These are phyloP conservation scores for Heliophila coronopifolia DNA, from an alignment of 441 rosid genomes.

Conservation along the genomic window DNA sequence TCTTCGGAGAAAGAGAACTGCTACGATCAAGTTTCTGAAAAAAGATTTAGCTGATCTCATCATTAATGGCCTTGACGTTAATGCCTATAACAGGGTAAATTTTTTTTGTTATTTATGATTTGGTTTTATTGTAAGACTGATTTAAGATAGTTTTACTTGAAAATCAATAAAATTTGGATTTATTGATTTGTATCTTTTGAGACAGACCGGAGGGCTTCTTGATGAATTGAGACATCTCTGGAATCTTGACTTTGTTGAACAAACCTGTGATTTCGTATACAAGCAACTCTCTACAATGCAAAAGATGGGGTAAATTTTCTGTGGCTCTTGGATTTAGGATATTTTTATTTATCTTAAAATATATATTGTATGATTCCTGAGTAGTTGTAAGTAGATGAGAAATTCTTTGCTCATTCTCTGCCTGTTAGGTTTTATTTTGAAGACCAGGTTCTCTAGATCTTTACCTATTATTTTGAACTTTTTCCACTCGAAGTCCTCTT, in stretches of 20 bases:
- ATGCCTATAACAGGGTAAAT: conserved; percentile 69
- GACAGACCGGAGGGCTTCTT: conserved; percentile 79
- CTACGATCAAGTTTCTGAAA: conserved; percentile 76
- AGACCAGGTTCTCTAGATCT: neutral
- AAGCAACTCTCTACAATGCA: conserved; percentile 69
- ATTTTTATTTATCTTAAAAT: neutral
- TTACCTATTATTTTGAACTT: conserved; percentile 16
- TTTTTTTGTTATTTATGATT: no score
- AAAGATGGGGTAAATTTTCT: conserved; percentile 42
- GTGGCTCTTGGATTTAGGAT: neutral
- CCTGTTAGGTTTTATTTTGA: conserved; percentile 19
- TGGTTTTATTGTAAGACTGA: neutral
- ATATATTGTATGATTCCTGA: conserved; percentile 6
- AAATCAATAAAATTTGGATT: conserved; percentile 1
- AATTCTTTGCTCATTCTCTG: conserved; percentile 2
- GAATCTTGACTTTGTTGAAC: conserved; percentile 72
- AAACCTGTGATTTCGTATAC: conserved; percentile 48
- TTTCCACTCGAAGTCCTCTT: conserved; percentile 3
- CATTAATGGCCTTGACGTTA: conserved; percentile 66
- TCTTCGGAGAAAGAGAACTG: conserved; percentile 69
- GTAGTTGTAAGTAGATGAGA: conserved; percentile 21
- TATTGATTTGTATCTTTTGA: conserved; percentile 4
- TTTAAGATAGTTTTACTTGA: neutral
- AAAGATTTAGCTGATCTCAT: conserved; percentile 86
- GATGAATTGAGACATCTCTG: conserved; percentile 55